A percentile compares a stretch with the other conserved stretches of the same genome.
Evolutionary conservation across 1,139 yeast species (phyloP).

Genomic region (Kurtzmaniella quercitrusa): DNA sequence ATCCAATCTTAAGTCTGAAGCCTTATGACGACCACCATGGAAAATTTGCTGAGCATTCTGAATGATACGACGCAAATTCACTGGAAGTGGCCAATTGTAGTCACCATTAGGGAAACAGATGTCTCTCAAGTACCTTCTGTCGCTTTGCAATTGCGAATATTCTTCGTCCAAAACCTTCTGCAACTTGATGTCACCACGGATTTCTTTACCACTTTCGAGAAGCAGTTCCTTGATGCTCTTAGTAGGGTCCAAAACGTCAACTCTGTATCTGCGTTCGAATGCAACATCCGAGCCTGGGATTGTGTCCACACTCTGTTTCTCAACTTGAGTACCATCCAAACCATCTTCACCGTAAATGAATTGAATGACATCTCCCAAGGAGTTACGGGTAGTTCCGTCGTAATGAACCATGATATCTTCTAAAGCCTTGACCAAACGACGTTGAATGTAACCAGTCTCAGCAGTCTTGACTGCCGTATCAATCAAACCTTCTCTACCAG

Average conservation of each 20-base stretch:
- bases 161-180: constrained; percentile 84
- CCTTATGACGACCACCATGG: constrained; percentile 86
- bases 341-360: constrained; percentile 99
- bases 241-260: constrained; percentile 76
- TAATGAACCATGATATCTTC: constrained; percentile 99
- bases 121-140: constrained; percentile 75
- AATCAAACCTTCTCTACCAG: constrained; percentile 99
- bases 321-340: constrained; percentile 96
- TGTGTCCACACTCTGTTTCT: constrained; percentile 93
- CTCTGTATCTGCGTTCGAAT: constrained; percentile 80
- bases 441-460: constrained; percentile 98
- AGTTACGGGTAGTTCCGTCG: constrained; percentile 97
- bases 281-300: constrained; percentile 87
- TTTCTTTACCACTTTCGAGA: constrained; percentile 86
- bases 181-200: constrained; percentile 81
- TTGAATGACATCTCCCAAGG: constrained; percentile 93
- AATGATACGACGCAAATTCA: constrained; percentile 90
- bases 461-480: constrained; percentile 99
- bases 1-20: constrained; percentile 82
- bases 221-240: constrained; percentile 64
- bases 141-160: constrained; percentile 68
- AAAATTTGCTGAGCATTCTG: constrained; percentile 97
- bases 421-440: constrained; percentile 96
- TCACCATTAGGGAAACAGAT: constrained; percentile 91
- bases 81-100: constrained; percentile 96